Conservation (phyloP, 2,329 filamentous ascomycete species). For the Xylaria sp. region DNA sequence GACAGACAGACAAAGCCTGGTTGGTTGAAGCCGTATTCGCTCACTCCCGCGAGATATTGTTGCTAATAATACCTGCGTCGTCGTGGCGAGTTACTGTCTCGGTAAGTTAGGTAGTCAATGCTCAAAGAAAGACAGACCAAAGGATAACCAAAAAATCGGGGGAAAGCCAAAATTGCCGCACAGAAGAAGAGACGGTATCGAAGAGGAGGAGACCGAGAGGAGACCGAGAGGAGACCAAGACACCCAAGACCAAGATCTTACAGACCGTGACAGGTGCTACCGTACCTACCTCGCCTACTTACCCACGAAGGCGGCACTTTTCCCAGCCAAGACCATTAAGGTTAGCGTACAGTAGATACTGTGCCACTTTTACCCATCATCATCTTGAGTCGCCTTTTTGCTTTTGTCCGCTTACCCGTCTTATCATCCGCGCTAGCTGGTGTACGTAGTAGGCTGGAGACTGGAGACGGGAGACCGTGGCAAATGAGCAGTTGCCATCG, state of each 20-base stretch:
- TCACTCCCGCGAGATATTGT: background rate
- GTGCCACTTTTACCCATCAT: conserved; percentile 3
- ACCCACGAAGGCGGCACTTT: background rate
- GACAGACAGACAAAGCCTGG: background rate
- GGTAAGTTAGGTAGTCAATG: conserved; percentile 18
- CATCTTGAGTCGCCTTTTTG: conserved; percentile 5
- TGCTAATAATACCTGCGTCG: background rate
- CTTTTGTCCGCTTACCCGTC: background rate
- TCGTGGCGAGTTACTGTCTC: background rate
- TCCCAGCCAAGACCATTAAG: conserved; percentile 5
- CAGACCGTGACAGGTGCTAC: background rate
- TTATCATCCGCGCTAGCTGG: conserved; percentile 15
- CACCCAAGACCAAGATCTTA: conserved; percentile 3
- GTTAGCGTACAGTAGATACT: conserved; percentile 12
- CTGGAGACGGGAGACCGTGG: background rate
- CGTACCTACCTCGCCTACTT: too few species aligned
- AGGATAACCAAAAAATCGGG: background rate
- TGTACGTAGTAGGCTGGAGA: conserved; percentile 1
- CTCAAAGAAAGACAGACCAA: background rate
- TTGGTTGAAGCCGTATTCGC: background rate
- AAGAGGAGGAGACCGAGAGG: background rate
- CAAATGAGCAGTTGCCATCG: conserved; percentile 5
- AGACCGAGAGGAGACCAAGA: background rate
- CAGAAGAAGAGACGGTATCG: background rate
- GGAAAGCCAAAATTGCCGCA: background rate